Percentiles rank a stretch among this genome's conserved stretches.
Evolutionary conservation across 148 eudicot genomes (phyloP).

Genomic region (Rhododendron molle): DNA sequence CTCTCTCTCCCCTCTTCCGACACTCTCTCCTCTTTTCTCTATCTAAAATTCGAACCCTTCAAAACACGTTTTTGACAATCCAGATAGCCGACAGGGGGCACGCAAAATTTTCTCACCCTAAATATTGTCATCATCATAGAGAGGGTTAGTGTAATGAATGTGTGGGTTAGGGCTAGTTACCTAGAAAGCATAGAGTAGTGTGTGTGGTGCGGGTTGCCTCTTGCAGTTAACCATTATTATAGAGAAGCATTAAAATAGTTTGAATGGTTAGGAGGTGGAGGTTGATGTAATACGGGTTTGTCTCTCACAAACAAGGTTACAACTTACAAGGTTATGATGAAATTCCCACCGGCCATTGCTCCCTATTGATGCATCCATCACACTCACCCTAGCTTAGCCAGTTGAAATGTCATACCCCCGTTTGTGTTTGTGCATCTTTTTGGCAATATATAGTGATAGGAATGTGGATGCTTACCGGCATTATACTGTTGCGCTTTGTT

Average conservation of each 20-base stretch:
- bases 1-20: too few relatives aligned
- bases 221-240: not conserved
- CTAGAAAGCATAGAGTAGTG: not conserved
- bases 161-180: not conserved
- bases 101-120: not conserved
- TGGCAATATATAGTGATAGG: not conserved
- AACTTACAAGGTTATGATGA: not conserved
- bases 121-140: not conserved
- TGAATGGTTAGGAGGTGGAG: not conserved
- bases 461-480: too few relatives aligned
- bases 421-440: not conserved
- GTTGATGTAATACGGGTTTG: not conserved
- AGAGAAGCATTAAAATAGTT: not conserved
- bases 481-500: too few relatives aligned
- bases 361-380: not conserved
- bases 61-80: too few relatives aligned
- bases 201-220: not conserved
- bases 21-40: too few relatives aligned
- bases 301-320: not conserved
- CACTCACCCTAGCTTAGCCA: not conserved
- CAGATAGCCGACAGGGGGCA: too few relatives aligned
- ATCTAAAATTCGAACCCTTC: too few relatives aligned
- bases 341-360: not conserved
- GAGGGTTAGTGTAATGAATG: not conserved
- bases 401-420: not conserved